phyloP scores from a whole-genome alignment of 2,329 filamentous ascomycete species.

The Neoascochyta sp. region DNA sequence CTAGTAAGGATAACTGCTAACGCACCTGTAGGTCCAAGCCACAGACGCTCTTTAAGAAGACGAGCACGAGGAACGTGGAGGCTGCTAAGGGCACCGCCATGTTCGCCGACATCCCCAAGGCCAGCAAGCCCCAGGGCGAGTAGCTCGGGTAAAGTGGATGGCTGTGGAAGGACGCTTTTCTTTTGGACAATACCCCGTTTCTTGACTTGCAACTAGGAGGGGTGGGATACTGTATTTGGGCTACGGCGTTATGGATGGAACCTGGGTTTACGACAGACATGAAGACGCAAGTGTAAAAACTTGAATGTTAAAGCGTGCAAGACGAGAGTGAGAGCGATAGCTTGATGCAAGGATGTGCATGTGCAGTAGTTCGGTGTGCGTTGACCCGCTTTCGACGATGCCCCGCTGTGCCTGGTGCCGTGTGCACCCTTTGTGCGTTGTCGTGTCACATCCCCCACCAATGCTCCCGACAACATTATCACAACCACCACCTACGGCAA shows the following conservation, averaged over 20 bases:
- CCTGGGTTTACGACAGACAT: conserved; percentile 9
- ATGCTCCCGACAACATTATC: too few relatives aligned
- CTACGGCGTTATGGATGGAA: conserved; percentile 5
- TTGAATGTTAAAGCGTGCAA: neutral
- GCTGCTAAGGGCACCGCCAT: conserved; percentile 31
- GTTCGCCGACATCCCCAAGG: conserved; percentile 39
- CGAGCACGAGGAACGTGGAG: conserved; percentile 40
- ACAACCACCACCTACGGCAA: too few relatives aligned
- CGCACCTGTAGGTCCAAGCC: conserved; percentile 32
- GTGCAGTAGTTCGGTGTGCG: too few relatives aligned
- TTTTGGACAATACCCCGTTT: conserved; percentile 12
- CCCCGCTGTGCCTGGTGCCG: too few relatives aligned
- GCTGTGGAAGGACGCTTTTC: conserved; percentile 8
- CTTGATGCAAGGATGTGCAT: too few relatives aligned
- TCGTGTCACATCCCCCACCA: too few relatives aligned
- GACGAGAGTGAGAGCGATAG: too few relatives aligned
- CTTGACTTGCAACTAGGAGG: too few relatives aligned
- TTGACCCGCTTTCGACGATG: too few relatives aligned
- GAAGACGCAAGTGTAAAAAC: conserved; percentile 7
- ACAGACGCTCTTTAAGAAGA: conserved; percentile 42
- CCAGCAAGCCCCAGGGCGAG: too few relatives aligned
- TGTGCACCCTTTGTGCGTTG: too few relatives aligned
- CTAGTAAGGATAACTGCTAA: conserved; percentile 8
- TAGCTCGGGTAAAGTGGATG: too few relatives aligned
- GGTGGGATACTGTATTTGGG: conserved; percentile 1